Evolutionary conservation across 2,329 filamentous ascomycete species (phyloP).

Genomic region (Massarina eburnea): DNA sequence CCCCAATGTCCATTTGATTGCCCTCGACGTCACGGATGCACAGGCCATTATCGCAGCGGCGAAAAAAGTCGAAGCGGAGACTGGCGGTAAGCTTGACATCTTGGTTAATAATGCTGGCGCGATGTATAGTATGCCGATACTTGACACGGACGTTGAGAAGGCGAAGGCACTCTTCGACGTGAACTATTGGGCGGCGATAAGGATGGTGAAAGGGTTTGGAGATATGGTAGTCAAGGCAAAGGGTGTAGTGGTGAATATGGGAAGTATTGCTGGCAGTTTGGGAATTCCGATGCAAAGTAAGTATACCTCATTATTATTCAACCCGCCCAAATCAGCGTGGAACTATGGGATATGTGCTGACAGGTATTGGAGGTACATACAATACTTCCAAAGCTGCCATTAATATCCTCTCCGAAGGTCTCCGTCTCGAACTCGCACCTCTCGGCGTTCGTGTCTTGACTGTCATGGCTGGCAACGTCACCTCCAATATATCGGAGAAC

Average conservation of each 20-base stretch:
- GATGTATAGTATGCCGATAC: slow-evolving; percentile 36
- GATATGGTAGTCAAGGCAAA: slow-evolving; percentile 16
- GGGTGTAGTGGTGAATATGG: slow-evolving; percentile 16
- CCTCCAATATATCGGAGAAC: slow-evolving; percentile 4
- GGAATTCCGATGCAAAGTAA: slow-evolving; percentile 5
- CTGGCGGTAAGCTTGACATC: slow-evolving; percentile 17
- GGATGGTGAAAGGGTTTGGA: slow-evolving; percentile 43
- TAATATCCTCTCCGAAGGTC: slow-evolving; percentile 23
- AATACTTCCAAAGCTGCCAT: slow-evolving; percentile 41
- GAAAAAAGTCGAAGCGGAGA: slow-evolving; percentile 2
- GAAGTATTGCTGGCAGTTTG: slow-evolving; percentile 4
- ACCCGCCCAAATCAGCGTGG: background rate
- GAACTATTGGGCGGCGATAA: slow-evolving; percentile 46
- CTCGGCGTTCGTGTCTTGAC: slow-evolving; percentile 19
- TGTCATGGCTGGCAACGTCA: slow-evolving; percentile 13
- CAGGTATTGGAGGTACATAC: slow-evolving; percentile 19
- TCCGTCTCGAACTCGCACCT: slow-evolving; percentile 21
- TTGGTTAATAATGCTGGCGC: slow-evolving; percentile 49
- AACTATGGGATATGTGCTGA: background rate
- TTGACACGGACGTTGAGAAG: slow-evolving; percentile 22
- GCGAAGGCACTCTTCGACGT: slow-evolving; percentile 22
- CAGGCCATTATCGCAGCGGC: slow-evolving; percentile 8
- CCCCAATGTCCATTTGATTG: slow-evolving; percentile 22
- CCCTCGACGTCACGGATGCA: slow-evolving; percentile 12
- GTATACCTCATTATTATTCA: background rate